A percentile compares a stretch with the other conserved stretches of the same genome.
Conservation (phyloP, 2,329 filamentous ascomycete species). For the Parastagonospora nodorum region DNA sequence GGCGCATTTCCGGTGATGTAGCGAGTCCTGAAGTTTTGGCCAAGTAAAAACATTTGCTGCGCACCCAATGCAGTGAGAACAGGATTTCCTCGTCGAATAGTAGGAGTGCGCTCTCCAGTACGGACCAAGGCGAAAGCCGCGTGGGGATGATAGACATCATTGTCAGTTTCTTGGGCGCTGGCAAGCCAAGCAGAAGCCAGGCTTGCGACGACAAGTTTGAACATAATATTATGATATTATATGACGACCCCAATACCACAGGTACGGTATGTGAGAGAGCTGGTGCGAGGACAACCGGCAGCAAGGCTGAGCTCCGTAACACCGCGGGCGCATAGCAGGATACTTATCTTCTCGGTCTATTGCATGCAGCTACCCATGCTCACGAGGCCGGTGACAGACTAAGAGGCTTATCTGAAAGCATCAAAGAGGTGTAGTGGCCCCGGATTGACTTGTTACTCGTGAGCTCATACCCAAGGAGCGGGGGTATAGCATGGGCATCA, state of each 20-base stretch:
- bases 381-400: background rate
- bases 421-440: constrained; percentile 3
- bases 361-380: constrained; percentile 13
- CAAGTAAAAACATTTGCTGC: constrained; percentile 57
- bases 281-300: constrained; percentile 11
- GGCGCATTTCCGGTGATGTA: constrained; percentile 50
- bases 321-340: constrained; percentile 4
- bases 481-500: background rate
- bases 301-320: constrained; percentile 11
- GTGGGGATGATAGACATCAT: constrained; percentile 44
- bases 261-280: constrained; percentile 4
- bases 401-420: constrained; percentile 6
- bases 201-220: constrained; percentile 27
- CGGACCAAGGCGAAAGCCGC: constrained; percentile 60
- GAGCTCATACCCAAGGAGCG: background rate
- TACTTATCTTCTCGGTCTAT: constrained; percentile 18
- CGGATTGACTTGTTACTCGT: background rate
- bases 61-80: constrained; percentile 60
- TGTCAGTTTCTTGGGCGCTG: constrained; percentile 23
- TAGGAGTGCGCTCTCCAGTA: constrained; percentile 61
- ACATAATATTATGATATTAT: constrained; percentile 27
- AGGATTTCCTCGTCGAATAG: constrained; percentile 30
- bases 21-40: constrained; percentile 57
- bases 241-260: constrained; percentile 6
- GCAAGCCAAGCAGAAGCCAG: constrained; percentile 32